A percentile compares a stretch with the other conserved stretches of the same genome.
phyloP scores from a whole-genome alignment of 225 moss, liverwort and hornwort species.

The Thuidium tamariscinum region DNA sequence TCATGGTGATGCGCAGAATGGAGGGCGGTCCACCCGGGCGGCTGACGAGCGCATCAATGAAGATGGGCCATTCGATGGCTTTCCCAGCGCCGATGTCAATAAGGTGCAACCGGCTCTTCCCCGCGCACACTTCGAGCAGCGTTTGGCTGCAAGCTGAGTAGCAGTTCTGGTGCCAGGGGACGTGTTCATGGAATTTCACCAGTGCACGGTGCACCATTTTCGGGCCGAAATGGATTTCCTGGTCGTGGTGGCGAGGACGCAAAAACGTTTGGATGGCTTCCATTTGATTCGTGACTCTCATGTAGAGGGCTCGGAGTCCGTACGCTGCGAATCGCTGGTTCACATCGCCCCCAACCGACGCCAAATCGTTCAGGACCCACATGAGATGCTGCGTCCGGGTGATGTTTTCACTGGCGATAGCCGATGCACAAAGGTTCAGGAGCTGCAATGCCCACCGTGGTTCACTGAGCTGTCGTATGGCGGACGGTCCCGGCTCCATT shows the following conservation, averaged over 20 bases:
- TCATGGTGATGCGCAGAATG: conserved; percentile 49
- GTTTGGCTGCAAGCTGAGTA: conserved; percentile 51
- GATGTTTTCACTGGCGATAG: conserved; percentile 54
- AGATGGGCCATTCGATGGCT: conserved; percentile 70
- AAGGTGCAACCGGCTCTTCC: conserved; percentile 53
- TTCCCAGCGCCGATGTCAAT: conserved; percentile 64
- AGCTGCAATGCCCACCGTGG: conserved; percentile 61
- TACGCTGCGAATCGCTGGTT: conserved; percentile 73
- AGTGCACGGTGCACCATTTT: conserved; percentile 54
- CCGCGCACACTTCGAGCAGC: conserved; percentile 50
- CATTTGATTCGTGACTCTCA: conserved; percentile 14
- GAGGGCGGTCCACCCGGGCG: conserved; percentile 61
- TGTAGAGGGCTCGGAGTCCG: conserved; percentile 54
- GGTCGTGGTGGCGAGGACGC: conserved; percentile 21
- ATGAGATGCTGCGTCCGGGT: conserved; percentile 69
- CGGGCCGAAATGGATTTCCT: conserved; percentile 14
- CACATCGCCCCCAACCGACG: conserved; percentile 48
- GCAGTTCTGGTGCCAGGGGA: conserved; percentile 61
- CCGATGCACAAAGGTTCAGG: conserved; percentile 53
- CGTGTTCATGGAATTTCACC: conserved; percentile 51
- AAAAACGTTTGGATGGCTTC: conserved; percentile 22
- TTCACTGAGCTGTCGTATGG: neutral
- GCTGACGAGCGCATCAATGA: conserved; percentile 67
- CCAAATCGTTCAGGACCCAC: conserved; percentile 70
- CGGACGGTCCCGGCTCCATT: neutral